Percentiles rank a stretch among this genome's conserved stretches.
Evolutionary conservation across 1,139 yeast species (phyloP).

Genomic region (Magnusiomyces paraingens): DNA sequence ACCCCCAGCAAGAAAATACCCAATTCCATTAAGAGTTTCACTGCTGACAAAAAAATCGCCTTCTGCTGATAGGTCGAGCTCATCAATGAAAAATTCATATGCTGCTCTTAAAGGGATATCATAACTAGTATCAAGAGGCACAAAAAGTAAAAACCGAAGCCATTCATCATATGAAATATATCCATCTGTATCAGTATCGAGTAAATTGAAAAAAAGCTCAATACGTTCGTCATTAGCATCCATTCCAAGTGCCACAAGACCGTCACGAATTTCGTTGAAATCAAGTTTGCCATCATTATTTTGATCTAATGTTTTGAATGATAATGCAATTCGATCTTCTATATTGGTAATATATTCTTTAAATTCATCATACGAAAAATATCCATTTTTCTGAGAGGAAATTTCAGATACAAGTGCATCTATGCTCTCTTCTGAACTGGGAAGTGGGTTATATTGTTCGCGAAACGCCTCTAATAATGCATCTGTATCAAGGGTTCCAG

Average conservation of each 20-base stretch:
- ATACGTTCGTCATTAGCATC: conserved; percentile 50
- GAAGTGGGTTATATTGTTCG: conserved; percentile 40
- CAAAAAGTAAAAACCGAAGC: conserved; percentile 69
- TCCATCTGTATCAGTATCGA: conserved; percentile 60
- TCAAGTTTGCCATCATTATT: conserved; percentile 72
- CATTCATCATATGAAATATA: conserved; percentile 80
- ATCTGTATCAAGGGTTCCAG: conserved; percentile 21
- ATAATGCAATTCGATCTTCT: conserved; percentile 61
- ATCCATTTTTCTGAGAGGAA: conserved; percentile 51
- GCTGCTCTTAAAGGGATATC: conserved; percentile 72
- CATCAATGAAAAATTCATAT: conserved; percentile 72
- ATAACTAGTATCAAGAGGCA: conserved; percentile 54
- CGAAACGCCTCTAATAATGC: conserved; percentile 23
- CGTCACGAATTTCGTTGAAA: conserved; percentile 57
- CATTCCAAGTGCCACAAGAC: conserved; percentile 50
- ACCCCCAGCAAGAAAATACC: conserved; percentile 92
- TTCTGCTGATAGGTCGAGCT: conserved; percentile 75
- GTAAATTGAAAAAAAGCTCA: conserved; percentile 51
- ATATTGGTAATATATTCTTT: conserved; percentile 53
- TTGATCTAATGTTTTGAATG: conserved; percentile 64
- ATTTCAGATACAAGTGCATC: conserved; percentile 49
- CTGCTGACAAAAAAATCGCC: conserved; percentile 84
- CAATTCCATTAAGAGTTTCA: conserved; percentile 76
- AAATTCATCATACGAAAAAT: conserved; percentile 57
- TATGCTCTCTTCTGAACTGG: conserved; percentile 56